Conservation (phyloP, 306 rosid genomes). For the Phaseolus lunatus region DNA sequence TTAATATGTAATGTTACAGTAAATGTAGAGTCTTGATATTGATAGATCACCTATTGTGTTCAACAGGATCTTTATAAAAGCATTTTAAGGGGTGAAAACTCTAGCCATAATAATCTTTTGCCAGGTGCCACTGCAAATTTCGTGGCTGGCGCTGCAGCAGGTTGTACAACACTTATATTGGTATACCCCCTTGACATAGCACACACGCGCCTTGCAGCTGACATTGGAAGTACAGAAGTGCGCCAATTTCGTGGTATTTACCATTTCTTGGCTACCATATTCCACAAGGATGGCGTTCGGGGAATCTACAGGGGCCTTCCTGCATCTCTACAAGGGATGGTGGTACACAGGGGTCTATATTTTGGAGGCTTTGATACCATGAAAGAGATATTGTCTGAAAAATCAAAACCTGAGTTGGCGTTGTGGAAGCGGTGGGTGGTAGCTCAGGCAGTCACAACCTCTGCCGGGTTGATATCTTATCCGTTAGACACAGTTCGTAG, state of each 20-base stretch:
- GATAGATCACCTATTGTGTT: constrained; percentile 25
- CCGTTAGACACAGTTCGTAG: constrained; percentile 92
- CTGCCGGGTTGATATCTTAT: constrained; percentile 88
- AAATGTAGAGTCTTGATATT: constrained; percentile 32
- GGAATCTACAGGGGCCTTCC: constrained; percentile 95
- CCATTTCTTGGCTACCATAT: constrained; percentile 81
- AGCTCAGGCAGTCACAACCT: constrained; percentile 94
- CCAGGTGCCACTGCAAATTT: constrained; percentile 87
- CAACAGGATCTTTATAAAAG: constrained; percentile 87
- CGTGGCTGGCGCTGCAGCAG: constrained; percentile 89
- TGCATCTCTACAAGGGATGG: constrained; percentile 94
- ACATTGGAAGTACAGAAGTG: constrained; percentile 70
- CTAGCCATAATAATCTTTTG: constrained; percentile 50
- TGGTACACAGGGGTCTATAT: constrained; percentile 88
- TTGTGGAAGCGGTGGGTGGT: constrained; percentile 89
- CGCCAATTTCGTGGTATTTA: constrained; percentile 88
- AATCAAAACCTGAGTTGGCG: constrained; percentile 59
- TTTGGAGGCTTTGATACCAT: constrained; percentile 95
- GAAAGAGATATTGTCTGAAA: constrained; percentile 70
- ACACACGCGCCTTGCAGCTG: constrained; percentile 97
- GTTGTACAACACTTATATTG: constrained; percentile 80
- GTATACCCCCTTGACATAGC: constrained; percentile 96
- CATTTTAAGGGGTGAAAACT: constrained; percentile 67
- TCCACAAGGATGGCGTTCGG: constrained; percentile 65
- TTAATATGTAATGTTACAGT: constrained; percentile 14